Evolutionary conservation across 257 asterid genomes (phyloP).

Genomic region (Nicotiana tomentosiformis): DNA sequence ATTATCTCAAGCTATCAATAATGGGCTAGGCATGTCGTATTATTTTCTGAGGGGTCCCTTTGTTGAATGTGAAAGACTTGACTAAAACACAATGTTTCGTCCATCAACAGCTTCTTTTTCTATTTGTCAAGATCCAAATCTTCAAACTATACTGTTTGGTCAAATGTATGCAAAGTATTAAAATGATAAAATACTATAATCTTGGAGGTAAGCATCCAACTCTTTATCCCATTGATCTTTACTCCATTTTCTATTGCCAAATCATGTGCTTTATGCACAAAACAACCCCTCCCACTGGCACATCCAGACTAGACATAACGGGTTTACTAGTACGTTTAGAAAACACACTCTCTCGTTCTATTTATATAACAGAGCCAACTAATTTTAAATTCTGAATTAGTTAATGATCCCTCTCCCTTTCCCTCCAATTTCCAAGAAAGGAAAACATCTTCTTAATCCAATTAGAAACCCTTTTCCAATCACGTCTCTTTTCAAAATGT

Average conservation of each 20-base stretch:
- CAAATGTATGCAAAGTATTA: conserved; percentile 8
- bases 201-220: neutral
- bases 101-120: neutral
- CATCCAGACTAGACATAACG: neutral
- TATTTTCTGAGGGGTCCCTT: neutral
- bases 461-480: neutral
- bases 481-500: conserved; percentile 14
- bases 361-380: neutral
- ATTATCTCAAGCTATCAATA: too few relatives aligned
- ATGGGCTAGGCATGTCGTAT: neutral
- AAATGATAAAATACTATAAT: neutral
- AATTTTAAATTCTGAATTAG: neutral
- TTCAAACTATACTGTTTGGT: conserved; percentile 2
- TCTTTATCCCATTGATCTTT: neutral
- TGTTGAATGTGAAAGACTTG: neutral
- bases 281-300: neutral
- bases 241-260: neutral
- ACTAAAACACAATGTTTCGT: neutral
- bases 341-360: neutral
- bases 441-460: neutral
- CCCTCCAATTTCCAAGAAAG: neutral
- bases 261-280: conserved; percentile 11
- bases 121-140: conserved; percentile 17
- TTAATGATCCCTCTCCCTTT: neutral
- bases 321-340: neutral